A percentile compares a stretch with the other conserved stretches of the same genome.
phyloP scores from a whole-genome alignment of 805 yeast species.

The Wickerhamiella musiphila region DNA sequence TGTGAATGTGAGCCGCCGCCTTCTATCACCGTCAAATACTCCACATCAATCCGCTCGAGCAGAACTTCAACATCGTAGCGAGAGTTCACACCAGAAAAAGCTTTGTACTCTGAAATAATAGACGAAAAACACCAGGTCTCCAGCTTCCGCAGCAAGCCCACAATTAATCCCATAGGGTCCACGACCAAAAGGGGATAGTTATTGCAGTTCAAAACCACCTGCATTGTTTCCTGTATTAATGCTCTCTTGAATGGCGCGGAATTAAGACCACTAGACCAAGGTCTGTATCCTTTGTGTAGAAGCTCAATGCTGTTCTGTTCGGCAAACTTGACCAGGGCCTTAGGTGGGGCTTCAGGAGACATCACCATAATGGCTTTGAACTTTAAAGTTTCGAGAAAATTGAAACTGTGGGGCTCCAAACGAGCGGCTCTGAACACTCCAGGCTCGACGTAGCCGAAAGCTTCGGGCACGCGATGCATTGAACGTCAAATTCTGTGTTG shows the following conservation, averaged over 20 bases:
- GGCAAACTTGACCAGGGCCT: constrained; percentile 49
- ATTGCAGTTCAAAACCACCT: constrained; percentile 39
- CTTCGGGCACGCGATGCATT: constrained; percentile 39
- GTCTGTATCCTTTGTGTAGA: constrained; percentile 22
- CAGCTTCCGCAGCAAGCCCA: constrained; percentile 65
- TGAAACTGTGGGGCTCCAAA: constrained; percentile 49
- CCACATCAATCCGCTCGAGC: constrained; percentile 51
- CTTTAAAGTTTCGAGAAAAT: constrained; percentile 58
- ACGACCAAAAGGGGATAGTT: constrained; percentile 56
- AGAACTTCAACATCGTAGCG: constrained; percentile 72
- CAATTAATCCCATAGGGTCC: constrained; percentile 62
- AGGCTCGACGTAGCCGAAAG: constrained; percentile 79
- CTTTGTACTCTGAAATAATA: constrained; percentile 67
- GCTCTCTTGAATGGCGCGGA: constrained; percentile 65
- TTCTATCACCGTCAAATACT: too few relatives aligned
- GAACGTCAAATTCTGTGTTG: too few relatives aligned
- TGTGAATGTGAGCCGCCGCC: too few relatives aligned
- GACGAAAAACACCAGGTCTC: constrained; percentile 84
- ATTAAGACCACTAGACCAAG: constrained; percentile 28
- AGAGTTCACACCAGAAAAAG: constrained; percentile 52
- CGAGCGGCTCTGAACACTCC: constrained; percentile 73
- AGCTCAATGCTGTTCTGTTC: constrained; percentile 24
- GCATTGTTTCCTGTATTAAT: constrained; percentile 48
- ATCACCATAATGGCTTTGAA: constrained; percentile 53
- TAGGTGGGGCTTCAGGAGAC: constrained; percentile 74